Conservation (phyloP, 108 stramenopile genomes). For the Skeletonema potamos region DNA sequence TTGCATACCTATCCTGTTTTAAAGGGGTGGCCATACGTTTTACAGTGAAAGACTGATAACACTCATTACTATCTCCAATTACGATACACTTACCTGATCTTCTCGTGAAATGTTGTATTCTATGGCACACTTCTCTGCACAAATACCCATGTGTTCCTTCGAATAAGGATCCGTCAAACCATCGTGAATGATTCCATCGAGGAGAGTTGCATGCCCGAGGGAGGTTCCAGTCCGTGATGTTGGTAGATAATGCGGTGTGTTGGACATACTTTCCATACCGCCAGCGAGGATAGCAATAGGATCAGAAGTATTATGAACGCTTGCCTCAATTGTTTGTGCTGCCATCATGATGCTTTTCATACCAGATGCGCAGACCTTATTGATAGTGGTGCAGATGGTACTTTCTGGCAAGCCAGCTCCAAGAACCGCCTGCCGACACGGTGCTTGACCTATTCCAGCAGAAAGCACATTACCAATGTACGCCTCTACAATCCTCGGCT, state of each 20-base stretch:
- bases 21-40: too few relatives aligned
- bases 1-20: slow-evolving; percentile 90
- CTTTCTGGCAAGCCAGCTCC: slow-evolving; percentile 56
- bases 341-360: slow-evolving; percentile 92
- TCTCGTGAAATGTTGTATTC: slow-evolving; percentile 82
- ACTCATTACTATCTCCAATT: too few relatives aligned
- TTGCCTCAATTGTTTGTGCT: slow-evolving; percentile 62
- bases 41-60: too few relatives aligned
- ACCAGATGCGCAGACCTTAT: slow-evolving; percentile 97
- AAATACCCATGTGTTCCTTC: slow-evolving; percentile 95
- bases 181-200: slow-evolving; percentile 91
- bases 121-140: slow-evolving; percentile 90
- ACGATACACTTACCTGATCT: too few relatives aligned
- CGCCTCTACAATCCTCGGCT: slow-evolving; percentile 77
- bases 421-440: slow-evolving; percentile 82
- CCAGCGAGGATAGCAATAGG: slow-evolving; percentile 82
- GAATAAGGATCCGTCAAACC: slow-evolving; percentile 97
- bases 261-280: slow-evolving; percentile 97
- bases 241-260: slow-evolving; percentile 92
- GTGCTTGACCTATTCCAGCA: slow-evolving; percentile 96
- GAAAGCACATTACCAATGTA: slow-evolving; percentile 95
- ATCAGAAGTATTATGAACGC: slow-evolving; percentile 8
- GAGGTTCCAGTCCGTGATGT: slow-evolving; percentile 64
- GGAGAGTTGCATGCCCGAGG: slow-evolving; percentile 68
- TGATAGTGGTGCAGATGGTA: slow-evolving; percentile 78